Conservation (phyloP, 1,284 basidiomycete genomes). For the Fistulinella cinereoalba region DNA sequence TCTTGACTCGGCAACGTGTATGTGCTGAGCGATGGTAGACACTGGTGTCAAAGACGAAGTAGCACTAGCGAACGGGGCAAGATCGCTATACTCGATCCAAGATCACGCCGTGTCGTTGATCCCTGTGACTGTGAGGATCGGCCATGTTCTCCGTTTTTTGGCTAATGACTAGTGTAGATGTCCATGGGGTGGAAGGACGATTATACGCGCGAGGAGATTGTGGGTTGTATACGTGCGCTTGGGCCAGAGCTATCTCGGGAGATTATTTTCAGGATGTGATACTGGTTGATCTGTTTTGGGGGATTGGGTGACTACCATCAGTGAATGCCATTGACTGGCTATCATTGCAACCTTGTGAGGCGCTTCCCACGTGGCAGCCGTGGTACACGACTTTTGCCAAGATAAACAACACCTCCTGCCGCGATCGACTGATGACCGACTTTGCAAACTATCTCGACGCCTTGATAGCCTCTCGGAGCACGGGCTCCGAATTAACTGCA, state of each 20-base stretch:
- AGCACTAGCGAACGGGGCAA: conserved; percentile 20
- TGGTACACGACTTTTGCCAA: not conserved
- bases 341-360: too few relatives aligned
- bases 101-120: conserved; percentile 22
- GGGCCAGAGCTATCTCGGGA: conserved; percentile 40
- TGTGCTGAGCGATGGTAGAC: conserved; percentile 13
- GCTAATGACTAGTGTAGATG: conserved; percentile 25
- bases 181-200: conserved; percentile 29
- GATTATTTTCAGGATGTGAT: conserved; percentile 33
- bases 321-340: not conserved
- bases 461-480: conserved; percentile 15
- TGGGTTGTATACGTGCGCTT: conserved; percentile 39
- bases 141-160: not conserved
- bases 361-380: conserved; percentile 15
- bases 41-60: conserved; percentile 13
- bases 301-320: not conserved
- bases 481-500: conserved; percentile 11
- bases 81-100: conserved; percentile 24
- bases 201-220: conserved; percentile 27
- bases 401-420: not conserved
- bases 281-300: not conserved
- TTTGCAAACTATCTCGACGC: conserved; percentile 26
- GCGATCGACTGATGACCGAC: conserved; percentile 14
- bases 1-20: not conserved
- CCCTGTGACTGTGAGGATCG: conserved; percentile 23